Evolutionary conservation across 1,284 basidiomycete species (phyloP).

Genomic region (Porodaedalea pini): DNA sequence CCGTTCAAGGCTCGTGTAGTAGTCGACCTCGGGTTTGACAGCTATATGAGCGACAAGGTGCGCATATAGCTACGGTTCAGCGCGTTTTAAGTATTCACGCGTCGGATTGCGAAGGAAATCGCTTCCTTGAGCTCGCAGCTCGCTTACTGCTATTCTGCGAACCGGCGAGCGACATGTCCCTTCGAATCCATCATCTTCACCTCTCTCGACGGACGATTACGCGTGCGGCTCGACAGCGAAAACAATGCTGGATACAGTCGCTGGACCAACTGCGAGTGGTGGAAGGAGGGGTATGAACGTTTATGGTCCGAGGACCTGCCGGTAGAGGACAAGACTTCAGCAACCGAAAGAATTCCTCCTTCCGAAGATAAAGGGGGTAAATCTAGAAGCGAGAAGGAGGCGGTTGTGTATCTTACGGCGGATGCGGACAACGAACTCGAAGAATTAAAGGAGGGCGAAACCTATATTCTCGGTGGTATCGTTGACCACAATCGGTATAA

Average conservation of each 20-base stretch:
- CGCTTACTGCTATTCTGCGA: slow-evolving; percentile 84
- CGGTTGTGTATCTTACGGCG: slow-evolving; percentile 90
- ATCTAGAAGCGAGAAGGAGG: slow-evolving; percentile 34
- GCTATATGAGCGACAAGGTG: slow-evolving; percentile 92
- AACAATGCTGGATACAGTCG: slow-evolving; percentile 69
- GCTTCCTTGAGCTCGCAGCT: slow-evolving; percentile 85
- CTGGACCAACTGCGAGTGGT: slow-evolving; percentile 84
- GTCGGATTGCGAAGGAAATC: slow-evolving; percentile 68
- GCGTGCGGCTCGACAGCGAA: slow-evolving; percentile 63
- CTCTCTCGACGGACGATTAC: slow-evolving; percentile 70
- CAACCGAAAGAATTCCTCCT: slow-evolving; percentile 8
- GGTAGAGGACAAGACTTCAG: slow-evolving; percentile 14
- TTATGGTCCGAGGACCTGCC: slow-evolving; percentile 49
- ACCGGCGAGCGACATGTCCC: slow-evolving; percentile 68
- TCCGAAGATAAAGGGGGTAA: neutral
- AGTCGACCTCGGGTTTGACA: slow-evolving; percentile 92
- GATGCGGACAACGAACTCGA: slow-evolving; percentile 86
- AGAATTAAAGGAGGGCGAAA: slow-evolving; percentile 78
- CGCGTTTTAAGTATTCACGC: neutral
- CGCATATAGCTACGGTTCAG: slow-evolving; percentile 28
- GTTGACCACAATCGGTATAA: slow-evolving; percentile 97
- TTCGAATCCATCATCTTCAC: slow-evolving; percentile 77
- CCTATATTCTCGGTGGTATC: slow-evolving; percentile 95
- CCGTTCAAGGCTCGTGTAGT: slow-evolving; percentile 76
- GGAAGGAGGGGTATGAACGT: slow-evolving; percentile 65